These are phyloP conservation scores for Flaveria bidentis DNA, from an alignment of 129 eudicot species.

Conservation along the genomic window DNA sequence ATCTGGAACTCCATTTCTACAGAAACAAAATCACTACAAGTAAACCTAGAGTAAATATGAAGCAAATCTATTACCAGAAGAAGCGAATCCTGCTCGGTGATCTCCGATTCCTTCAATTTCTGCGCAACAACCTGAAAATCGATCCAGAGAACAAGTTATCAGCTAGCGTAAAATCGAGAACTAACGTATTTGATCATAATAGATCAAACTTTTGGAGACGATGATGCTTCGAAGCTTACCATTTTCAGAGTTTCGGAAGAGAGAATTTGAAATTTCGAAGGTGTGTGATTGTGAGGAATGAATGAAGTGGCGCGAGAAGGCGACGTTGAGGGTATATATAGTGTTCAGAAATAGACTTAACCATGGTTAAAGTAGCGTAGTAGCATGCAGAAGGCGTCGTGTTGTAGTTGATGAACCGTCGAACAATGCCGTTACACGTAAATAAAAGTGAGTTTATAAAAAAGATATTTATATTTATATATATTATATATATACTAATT, in stretches of 20 bases:
- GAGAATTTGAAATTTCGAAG: constrained; percentile 23
- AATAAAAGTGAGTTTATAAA: neutral
- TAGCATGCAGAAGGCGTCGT: constrained; percentile 26
- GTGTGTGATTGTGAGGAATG: constrained; percentile 15
- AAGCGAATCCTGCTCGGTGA: constrained; percentile 97
- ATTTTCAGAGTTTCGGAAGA: constrained; percentile 24
- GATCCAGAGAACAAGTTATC: neutral
- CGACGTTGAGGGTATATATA: constrained; percentile 28
- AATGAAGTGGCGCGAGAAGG: constrained; percentile 44
- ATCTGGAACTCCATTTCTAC: neutral
- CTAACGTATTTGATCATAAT: neutral
- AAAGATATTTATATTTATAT: neutral
- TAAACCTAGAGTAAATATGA: neutral
- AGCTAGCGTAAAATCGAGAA: constrained; percentile 7
- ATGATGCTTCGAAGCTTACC: constrained; percentile 31
- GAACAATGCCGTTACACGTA: neutral
- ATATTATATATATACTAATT: too few relatives aligned
- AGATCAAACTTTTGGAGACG: constrained; percentile 12
- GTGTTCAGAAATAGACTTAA: constrained; percentile 17
- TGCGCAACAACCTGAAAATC: constrained; percentile 78
- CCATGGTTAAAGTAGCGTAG: constrained; percentile 24
- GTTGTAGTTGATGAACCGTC: constrained; percentile 18
- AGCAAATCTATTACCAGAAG: constrained; percentile 58
- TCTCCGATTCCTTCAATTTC: constrained; percentile 89
- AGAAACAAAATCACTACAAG: constrained; percentile 15